Percentiles rank a stretch among this genome's conserved stretches.
phyloP scores from a whole-genome alignment of 2,329 filamentous ascomycete species.

The Nemania diffusa region DNA sequence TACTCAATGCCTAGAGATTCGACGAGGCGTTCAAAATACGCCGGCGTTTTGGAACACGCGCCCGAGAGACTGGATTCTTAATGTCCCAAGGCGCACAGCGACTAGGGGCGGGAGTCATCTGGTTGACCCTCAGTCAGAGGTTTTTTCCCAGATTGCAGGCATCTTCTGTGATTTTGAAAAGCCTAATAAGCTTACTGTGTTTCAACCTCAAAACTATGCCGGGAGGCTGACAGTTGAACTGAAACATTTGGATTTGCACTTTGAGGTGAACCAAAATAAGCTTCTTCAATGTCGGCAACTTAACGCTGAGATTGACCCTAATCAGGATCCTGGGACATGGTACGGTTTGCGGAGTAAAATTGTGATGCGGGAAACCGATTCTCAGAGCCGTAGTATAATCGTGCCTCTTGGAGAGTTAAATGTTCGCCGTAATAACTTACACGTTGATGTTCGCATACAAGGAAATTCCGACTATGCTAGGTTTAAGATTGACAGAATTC shows the following conservation, averaged over 20 bases:
- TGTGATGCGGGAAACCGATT: conserved; percentile 61
- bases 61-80: conserved; percentile 51
- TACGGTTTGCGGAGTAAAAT: conserved; percentile 69
- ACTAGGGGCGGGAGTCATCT: conserved; percentile 47
- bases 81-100: conserved; percentile 43
- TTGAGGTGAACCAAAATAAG: conserved; percentile 57
- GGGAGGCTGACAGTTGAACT: conserved; percentile 59
- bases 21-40: conserved; percentile 48
- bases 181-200: conserved; percentile 56
- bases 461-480: conserved; percentile 10
- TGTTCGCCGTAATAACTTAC: conserved; percentile 45
- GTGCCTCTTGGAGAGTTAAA: conserved; percentile 59
- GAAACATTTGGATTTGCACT: conserved; percentile 63
- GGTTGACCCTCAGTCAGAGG: conserved; percentile 60
- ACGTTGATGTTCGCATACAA: conserved; percentile 25
- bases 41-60: conserved; percentile 48
- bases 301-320: conserved; percentile 60
- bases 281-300: conserved; percentile 62
- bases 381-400: conserved; percentile 61
- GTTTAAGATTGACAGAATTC: conserved; percentile 23
- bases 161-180: conserved; percentile 64
- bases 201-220: conserved; percentile 51
- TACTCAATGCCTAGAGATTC: conserved; percentile 59
- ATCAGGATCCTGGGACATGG: conserved; percentile 70
- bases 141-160: conserved; percentile 52